phyloP scores from a whole-genome alignment of 2,329 filamentous ascomycete genomes.

The Colletotrichum navitas region DNA sequence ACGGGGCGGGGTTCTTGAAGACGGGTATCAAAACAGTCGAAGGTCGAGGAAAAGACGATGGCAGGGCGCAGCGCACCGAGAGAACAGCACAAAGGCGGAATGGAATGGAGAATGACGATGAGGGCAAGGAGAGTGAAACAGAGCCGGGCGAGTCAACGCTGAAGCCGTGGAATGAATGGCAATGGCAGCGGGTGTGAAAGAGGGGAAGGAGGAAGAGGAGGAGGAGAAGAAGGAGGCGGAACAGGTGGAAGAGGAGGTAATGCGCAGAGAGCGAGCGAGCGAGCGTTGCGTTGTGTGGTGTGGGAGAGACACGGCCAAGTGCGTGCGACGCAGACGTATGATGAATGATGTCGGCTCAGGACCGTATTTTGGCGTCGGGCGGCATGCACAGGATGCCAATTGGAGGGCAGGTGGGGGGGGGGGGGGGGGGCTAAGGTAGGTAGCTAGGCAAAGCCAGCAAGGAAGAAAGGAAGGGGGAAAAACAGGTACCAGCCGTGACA shows the following conservation, averaged over 20 bases:
- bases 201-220: slow-evolving; percentile 7
- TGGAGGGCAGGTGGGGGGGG: slow-evolving; percentile 16
- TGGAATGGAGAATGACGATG: slow-evolving; percentile 25
- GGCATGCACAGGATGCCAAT: slow-evolving; percentile 15
- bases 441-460: neutral
- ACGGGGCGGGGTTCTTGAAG: slow-evolving; percentile 8
- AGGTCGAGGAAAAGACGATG: slow-evolving; percentile 11
- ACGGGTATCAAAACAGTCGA: slow-evolving; percentile 35
- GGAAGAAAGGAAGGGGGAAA: neutral
- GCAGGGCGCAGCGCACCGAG: slow-evolving; percentile 13
- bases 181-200: slow-evolving; percentile 20
- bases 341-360: slow-evolving; percentile 34
- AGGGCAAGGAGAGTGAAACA: slow-evolving; percentile 21
- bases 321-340: slow-evolving; percentile 24
- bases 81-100: slow-evolving; percentile 18
- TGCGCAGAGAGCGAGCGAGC: slow-evolving; percentile 8
- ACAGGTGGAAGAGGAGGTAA: slow-evolving; percentile 11
- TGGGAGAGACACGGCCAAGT: slow-evolving; percentile 19
- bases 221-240: neutral
- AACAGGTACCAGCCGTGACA: slow-evolving; percentile 12
- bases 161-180: slow-evolving; percentile 38
- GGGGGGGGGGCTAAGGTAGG: slow-evolving; percentile 4
- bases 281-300: slow-evolving; percentile 14
- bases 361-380: slow-evolving; percentile 28
- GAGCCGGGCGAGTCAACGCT: slow-evolving; percentile 27